Evolutionary conservation across 176 grass and related monocot genomes (phyloP), one percentile per base, ranked within the genome.

Genomic region (Calamus simplicifolius): DNA sequence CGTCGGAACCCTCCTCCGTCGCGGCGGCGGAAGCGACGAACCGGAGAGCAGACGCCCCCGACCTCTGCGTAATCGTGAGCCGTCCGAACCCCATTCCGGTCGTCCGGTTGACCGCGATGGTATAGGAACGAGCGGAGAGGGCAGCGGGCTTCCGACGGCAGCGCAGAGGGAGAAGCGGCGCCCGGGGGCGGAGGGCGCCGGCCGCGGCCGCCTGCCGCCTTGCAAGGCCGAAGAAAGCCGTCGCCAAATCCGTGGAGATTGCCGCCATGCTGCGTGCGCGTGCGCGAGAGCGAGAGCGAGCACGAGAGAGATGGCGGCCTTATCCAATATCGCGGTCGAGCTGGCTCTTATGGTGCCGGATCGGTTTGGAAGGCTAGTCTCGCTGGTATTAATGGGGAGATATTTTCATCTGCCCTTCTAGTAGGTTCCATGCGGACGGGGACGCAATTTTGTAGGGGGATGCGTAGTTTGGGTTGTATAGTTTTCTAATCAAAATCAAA

Each of bases 1-100:
- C 50, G 10, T 51, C 87, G 0, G 71, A 12, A 8, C 49, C 75
- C 27, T 83, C 91, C 7, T 80, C 62, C 4, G 74, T 69, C 4
- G 86, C 56, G 25, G 83, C 59, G 0, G 87, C 83, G 5, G 87
- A 75, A 6, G 84, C 77, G 10, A 84, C 69, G 55, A 91, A 97
- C 12, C 65, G 52, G 23, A 51, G 52, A 28, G 51, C 17, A 2
- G 13, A 18, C 4, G 4, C 3, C 27, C 27, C n/a, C 27, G 51
- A 35, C n/a, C 28, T 38, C 5, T 6, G 29, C 28, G 13, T 18
- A 12, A 19, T 4, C 15, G 29, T 4, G 51, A 38, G 64, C 25
- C 69, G 18, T 68, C 80, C 63, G 18, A 15, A 19, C 48, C 64
- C 58, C 17, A 75, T 35, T 6, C 14, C 70, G 1, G 52, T 25